These are phyloP conservation scores for Vaucheria bursata DNA, from an alignment of 352 stramenopile genomes.

Conservation along the genomic window DNA sequence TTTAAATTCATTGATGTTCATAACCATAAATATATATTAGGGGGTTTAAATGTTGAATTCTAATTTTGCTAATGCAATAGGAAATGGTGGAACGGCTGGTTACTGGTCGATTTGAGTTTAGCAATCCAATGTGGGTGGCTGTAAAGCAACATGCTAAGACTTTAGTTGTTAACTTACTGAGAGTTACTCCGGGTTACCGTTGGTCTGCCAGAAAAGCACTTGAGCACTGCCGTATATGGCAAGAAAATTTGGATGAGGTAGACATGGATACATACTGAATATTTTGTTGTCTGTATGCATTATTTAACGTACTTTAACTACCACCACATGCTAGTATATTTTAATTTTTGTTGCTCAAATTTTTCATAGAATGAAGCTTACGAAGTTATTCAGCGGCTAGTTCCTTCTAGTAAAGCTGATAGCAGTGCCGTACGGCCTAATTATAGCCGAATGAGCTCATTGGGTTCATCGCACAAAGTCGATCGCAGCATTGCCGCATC, in stretches of 20 bases:
- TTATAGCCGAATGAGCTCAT: no score
- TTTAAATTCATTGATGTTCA: no score
- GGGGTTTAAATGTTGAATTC: no score
- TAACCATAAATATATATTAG: no score
- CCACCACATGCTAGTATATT: background rate
- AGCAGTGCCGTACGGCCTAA: constrained; percentile 9
- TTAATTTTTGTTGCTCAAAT: background rate
- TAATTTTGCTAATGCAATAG: constrained; percentile 9
- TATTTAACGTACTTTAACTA: background rate
- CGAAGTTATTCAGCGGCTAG: background rate
- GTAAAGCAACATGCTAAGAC: constrained; percentile 12
- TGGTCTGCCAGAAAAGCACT: constrained; percentile 32
- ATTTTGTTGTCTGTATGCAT: background rate
- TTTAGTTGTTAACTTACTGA: constrained; percentile 22
- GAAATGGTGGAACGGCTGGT: constrained; percentile 25
- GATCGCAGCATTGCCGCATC: constrained; percentile 21
- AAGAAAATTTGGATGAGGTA: background rate
- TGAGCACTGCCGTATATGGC: constrained; percentile 17
- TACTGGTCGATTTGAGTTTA: constrained; percentile 26
- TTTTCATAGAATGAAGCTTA: background rate
- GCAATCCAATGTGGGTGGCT: constrained; percentile 10
- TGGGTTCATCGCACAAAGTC: constrained; percentile 12
- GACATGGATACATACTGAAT: no score
- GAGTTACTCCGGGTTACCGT: constrained; percentile 25
- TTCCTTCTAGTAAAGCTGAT: constrained; percentile 1